Evolutionary conservation across 495 filamentous ascomycete species (phyloP), one percentile per base, ranked within the genome.

Genomic region (Podospora comata): DNA sequence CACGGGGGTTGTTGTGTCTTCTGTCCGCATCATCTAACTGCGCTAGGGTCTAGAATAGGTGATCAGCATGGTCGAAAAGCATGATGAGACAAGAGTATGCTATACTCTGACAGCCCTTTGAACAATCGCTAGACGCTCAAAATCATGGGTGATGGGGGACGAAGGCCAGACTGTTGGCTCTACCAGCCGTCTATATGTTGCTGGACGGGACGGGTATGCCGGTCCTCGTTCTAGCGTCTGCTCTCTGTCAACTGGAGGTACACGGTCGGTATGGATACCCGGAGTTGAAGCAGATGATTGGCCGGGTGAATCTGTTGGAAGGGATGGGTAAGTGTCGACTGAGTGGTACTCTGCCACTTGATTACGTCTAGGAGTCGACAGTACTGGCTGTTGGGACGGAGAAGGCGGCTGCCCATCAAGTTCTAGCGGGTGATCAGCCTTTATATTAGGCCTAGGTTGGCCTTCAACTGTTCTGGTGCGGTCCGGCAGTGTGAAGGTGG

Each of bases 401-500:
- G 39, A 48, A 48, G 39, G 39, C 39, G 39, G 39, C 13, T 48
- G 39, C 9, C 39, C 39, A 13, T 48, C 39, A 48, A 48, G 39
- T 48, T 48, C 39, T 2, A 13, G 39, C 18, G 20, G 20, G 59
- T 18, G 27, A 32, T 16, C 59, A 5, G 30, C 23, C 23, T 30
- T 61, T 15, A 30, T 61, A 2, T 7, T 32, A 26, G 16, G 27
- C 19, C 59, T 61, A 26, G 13, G 26, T 13, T 15, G 16, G 5
- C 26, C 23, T 48, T 59, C 64, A 32, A 27, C 26, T 62, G 61
- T 63, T 30, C 54, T 30, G 16, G 62, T 20, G 18, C 34, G 53
- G 0, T 66, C 67, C 6, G 60, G 30, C 5, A 62, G 62, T 6
- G 65, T 48, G 5, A 62, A 61, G 32, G 53, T 61, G 5, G 55